Evolutionary conservation across 192 early-diverging fungal genomes (phyloP), one percentile per base, ranked within the genome.

Genomic region (Podila epigama): DNA sequence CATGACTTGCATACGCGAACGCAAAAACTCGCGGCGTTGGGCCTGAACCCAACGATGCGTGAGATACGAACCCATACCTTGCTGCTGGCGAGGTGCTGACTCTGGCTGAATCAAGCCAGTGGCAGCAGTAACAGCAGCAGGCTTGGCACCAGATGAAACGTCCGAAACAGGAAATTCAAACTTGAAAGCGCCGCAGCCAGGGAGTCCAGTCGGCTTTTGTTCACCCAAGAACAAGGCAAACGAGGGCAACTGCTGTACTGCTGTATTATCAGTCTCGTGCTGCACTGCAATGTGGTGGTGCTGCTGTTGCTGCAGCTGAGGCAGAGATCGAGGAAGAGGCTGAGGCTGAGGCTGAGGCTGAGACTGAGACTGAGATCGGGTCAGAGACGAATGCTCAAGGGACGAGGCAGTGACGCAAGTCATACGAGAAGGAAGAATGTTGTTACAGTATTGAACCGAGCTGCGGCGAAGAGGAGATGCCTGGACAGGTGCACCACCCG

Each of bases 361-460:
- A 18, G 39, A 13, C 31, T 39, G 44, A 2, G 35, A 37, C 41
- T 68, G 57, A 29, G 31, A 13, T 35, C 37, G 63, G 1, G 6
- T 10, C 51, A 54, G 58, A 1, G 35, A 56, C 41, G 56, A 56
- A 2, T 71, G 55, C 40, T 77, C 73, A 60, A 77, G 50, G n/a
- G 73, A 77, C n/a, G 73, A 77, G 56, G 73, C 73, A 1, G 73
- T 77, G 12, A 77, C 73, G 29, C 73, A 77, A 22, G 66, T 77
- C 73, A 77, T 77, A 37, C 73, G 73, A 15, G 73, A 68, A 42
- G 73, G 73, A 13, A 77, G 66, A 3, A 54, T 59, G 40, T 77
- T 68, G 66, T 68, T 77, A 66, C 73, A 77, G 51, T 77, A 77
- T 56, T 77, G 73, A 51, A 77, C 63, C 60, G 73, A 77, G 66